Conservation (phyloP, 169 alveolate genomes). For the Plasmodium fragile region DNA sequence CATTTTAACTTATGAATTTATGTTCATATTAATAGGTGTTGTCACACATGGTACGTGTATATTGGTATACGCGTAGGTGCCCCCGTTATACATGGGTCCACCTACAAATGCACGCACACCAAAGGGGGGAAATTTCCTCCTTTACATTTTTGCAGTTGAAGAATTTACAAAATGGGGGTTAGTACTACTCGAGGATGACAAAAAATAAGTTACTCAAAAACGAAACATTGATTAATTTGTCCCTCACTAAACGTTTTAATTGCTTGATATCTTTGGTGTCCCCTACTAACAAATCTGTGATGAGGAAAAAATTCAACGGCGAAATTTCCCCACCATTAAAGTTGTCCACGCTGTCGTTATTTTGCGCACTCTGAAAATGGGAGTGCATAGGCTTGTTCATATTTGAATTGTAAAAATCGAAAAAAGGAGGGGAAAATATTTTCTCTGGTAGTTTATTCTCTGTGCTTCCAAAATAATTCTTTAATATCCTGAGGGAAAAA, state of each 20-base stretch:
- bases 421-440: conserved; percentile 44
- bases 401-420: conserved; percentile 25
- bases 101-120: not conserved
- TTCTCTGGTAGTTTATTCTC: conserved; percentile 24
- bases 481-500: conserved; percentile 36
- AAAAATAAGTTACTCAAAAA: conserved; percentile 60
- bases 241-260: conserved; percentile 24
- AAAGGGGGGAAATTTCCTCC: not conserved
- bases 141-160: not conserved
- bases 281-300: conserved; percentile 63
- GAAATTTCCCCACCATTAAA: not conserved
- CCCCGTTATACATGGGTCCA: not conserved
- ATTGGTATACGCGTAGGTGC: not conserved
- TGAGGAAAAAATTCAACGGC: conserved; percentile 26
- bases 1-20: not conserved
- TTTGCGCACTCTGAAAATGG: not conserved
- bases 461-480: conserved; percentile 35
- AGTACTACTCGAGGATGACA: conserved; percentile 20
- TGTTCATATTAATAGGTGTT: not conserved
- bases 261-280: conserved; percentile 12
- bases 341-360: not conserved
- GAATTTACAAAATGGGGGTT: not conserved
- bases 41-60: not conserved
- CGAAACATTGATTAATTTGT: conserved; percentile 20
- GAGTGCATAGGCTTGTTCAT: not conserved